Conservation (phyloP, 2,329 filamentous ascomycete species). For the Ophiostoma populinum region DNA sequence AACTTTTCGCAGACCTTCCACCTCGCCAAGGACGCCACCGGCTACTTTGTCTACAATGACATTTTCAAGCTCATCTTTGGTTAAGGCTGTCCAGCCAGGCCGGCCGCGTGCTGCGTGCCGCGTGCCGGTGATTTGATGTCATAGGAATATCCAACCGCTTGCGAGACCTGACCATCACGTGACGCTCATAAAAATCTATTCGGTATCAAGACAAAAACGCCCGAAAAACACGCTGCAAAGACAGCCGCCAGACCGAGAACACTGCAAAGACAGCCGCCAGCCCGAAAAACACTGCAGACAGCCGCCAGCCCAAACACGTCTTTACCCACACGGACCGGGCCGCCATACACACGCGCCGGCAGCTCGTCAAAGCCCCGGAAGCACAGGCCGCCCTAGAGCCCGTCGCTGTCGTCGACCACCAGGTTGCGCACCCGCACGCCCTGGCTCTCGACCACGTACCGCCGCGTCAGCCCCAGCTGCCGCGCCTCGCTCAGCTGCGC, state of each 20-base stretch:
- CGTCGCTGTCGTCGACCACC: slow-evolving; percentile 34
- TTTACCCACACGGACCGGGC: too few species aligned
- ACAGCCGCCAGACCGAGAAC: too few species aligned
- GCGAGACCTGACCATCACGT: too few species aligned
- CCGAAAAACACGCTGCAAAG: too few species aligned
- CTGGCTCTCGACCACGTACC: slow-evolving; percentile 68
- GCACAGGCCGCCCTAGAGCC: background rate
- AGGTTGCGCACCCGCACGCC: slow-evolving; percentile 66
- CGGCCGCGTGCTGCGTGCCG: background rate
- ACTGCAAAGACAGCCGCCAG: too few species aligned
- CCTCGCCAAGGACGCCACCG: slow-evolving; percentile 48
- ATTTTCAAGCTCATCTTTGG: slow-evolving; percentile 79
- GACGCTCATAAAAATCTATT: too few species aligned
- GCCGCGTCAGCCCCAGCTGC: slow-evolving; percentile 56
- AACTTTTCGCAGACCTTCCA: slow-evolving; percentile 85
- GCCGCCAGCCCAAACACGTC: too few species aligned
- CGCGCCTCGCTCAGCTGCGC: slow-evolving; percentile 43
- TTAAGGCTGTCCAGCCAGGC: slow-evolving; percentile 19
- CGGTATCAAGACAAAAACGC: too few species aligned
- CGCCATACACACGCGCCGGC: background rate
- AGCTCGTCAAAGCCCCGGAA: too few species aligned
- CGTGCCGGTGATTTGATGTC: background rate
- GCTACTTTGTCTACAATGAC: slow-evolving; percentile 86
- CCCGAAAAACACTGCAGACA: too few species aligned
- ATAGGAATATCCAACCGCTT: too few species aligned